Evolutionary conservation across 1,284 basidiomycete species (phyloP).

Genomic region (Lignosus rhinocerotis): DNA sequence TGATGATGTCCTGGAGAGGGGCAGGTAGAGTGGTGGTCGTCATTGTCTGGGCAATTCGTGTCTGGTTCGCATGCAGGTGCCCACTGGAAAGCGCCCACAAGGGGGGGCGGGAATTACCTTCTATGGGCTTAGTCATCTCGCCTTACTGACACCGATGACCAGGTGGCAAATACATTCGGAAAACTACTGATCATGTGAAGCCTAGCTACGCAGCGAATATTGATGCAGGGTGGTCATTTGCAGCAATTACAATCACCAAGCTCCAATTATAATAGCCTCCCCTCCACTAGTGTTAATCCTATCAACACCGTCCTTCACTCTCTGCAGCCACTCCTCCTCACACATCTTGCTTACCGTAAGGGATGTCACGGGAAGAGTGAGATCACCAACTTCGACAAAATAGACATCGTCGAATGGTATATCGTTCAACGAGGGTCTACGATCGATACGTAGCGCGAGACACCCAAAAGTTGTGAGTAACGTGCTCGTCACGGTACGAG

Average conservation of each 20-base stretch:
- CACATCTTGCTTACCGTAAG: slow-evolving; percentile 1
- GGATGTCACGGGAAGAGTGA: slow-evolving; percentile 14
- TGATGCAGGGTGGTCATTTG: too few relatives aligned
- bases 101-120: slow-evolving; percentile 21
- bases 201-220: neutral
- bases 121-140: slow-evolving; percentile 4
- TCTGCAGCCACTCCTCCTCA: slow-evolving; percentile 28
- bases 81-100: slow-evolving; percentile 15
- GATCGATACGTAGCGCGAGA: slow-evolving; percentile 54
- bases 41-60: slow-evolving; percentile 12
- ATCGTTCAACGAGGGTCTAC: slow-evolving; percentile 52
- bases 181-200: neutral
- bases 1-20: slow-evolving; percentile 71
- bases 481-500: slow-evolving; percentile 30
- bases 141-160: neutral
- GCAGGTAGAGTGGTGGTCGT: slow-evolving; percentile 45
- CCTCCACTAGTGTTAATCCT: slow-evolving; percentile 38
- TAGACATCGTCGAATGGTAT: slow-evolving; percentile 62
- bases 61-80: slow-evolving; percentile 23
- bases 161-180: neutral
- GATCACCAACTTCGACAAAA: slow-evolving; percentile 35
- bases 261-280: slow-evolving; percentile 31
- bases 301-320: slow-evolving; percentile 38
- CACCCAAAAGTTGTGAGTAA: slow-evolving; percentile 35
- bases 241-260: slow-evolving; percentile 26